Base-by-base conservation (phyloP, 1,139 yeast genomes). In the Protomyces gravidus region DNA sequence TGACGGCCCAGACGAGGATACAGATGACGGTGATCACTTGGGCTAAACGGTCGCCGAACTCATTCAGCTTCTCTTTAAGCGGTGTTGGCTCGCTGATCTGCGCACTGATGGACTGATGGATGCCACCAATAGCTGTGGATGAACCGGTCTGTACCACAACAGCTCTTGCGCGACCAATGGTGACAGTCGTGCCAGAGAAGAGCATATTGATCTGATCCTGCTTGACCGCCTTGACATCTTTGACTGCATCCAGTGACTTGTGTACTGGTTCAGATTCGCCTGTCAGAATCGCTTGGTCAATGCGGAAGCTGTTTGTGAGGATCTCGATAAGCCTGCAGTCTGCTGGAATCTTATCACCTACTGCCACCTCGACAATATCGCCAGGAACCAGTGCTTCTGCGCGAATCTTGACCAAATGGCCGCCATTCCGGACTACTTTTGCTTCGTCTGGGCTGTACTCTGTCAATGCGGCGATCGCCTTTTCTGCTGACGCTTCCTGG, bases 231-330 rank as follows among this genome's bases (percentile, higher is more conserved):
- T 70, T 67, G 1, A 60, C 62, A 17, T 69, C 69, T 1, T 65
- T 42, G 15, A 73, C 68, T 1, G 70, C 68, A 1, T 60, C 55
- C 21, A 66, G 69, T 32, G 69, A 65, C 64, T 77, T 77, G 25
- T 67, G 67, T 1, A 77, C 77, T 13, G 79, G 76, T 46, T 77
- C 73, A 6, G 78, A 75, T 65, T 78, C 81, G 21, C 81, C 81
- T 1, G 81, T 78, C 60, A 78, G 69, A 50, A 78, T 70, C n/a
- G 80, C 78, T 66, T 78, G 80, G 63, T 78, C 81, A 17, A 78
- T 76, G 62, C 75, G 75, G 64, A 78, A 73, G 58, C 75, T 72
- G 68, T 75, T 73, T 53, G 71, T 61, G 42, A 66, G 69, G 32
- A 75, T 68, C 7, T 56, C 61, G 9, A 64, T 25, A 28, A 78